Evolutionary conservation across 805 yeast genomes (phyloP), one percentile per base, ranked within the genome.

Genomic region (Kuraishia floccosa): DNA sequence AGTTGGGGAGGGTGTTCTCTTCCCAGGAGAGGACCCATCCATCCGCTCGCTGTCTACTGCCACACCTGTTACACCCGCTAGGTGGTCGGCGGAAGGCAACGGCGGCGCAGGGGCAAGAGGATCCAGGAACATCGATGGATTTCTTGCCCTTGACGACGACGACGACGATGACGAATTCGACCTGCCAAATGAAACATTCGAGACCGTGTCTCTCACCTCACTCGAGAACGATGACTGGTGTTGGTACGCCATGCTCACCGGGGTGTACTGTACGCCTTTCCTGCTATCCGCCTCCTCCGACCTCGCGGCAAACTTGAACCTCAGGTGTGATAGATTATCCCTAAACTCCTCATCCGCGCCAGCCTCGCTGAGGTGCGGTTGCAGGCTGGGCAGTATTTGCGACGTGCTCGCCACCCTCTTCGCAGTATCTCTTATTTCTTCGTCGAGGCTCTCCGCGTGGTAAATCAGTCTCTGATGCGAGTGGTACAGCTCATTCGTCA

Each of bases 51-150:
- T 19, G 22, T 19, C 9, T 7, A 10, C 22, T 19, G 9, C 9
- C 9, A 10, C 22, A 10, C 7, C 9, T 19, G 10, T 19, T 7
- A 19, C 10, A 10, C 22, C 9, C 7, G 22, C 22, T 19, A 19
- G 22, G 22, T 7, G 22, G 22, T 19, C 28, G 8, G 18, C 11
- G 6, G 28, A 13, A 6, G 22, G 30, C 5, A 18, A 15, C n/a
- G 30, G 19, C 17, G 30, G 63, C 3, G 44, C 57, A 2, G 68
- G 63, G 2, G 69, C 68, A 33, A 68, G 52, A 1, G 76, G 76
- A 38, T 68, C 76, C 32, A 56, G 50, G 21, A 64, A 54, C 24
- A 68, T 49, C 8, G 72, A 66, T 4, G 72, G 72, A 33, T 60
- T 54, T 37, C 39, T 4, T 10, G 10, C 10, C 22, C 10, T 10